Conservation (phyloP, 805 yeast species). For the Blastobotrys americana region DNA sequence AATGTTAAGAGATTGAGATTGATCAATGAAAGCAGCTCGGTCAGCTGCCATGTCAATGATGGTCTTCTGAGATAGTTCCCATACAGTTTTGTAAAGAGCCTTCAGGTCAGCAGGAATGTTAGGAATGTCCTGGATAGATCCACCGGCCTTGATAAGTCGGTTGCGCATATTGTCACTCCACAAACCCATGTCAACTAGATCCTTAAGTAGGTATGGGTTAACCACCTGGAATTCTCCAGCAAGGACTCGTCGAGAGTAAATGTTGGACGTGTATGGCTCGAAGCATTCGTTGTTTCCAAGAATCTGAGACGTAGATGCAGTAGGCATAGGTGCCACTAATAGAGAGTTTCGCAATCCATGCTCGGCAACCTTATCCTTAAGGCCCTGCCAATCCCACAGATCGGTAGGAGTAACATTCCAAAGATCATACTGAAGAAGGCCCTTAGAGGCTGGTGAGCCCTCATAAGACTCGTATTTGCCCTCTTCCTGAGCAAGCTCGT, state of each 20-base stretch:
- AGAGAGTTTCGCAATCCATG: conserved; percentile 83
- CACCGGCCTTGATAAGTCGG: conserved; percentile 65
- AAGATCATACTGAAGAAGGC: conserved; percentile 76
- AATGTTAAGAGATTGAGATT: conserved; percentile 88
- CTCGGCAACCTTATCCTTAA: conserved; percentile 51
- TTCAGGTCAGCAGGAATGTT: conserved; percentile 70
- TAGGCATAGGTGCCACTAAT: conserved; percentile 84
- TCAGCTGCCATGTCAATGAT: conserved; percentile 84
- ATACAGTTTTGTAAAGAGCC: conserved; percentile 81
- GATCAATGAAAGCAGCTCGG: conserved; percentile 67
- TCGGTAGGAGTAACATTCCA: conserved; percentile 78
- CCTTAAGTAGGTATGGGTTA: conserved; percentile 76
- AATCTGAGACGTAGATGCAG: conserved; percentile 95
- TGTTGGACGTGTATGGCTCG: conserved; percentile 91
- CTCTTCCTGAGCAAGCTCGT: conserved; percentile 61
- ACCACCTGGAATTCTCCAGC: conserved; percentile 94
- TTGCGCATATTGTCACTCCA: conserved; percentile 81
- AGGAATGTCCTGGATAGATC: conserved; percentile 75
- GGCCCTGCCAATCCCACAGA: conserved; percentile 77
- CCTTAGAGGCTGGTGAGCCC: conserved; percentile 89
- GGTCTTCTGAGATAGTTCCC: conserved; percentile 88
- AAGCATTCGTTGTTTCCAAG: conserved; percentile 92
- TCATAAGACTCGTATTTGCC: conserved; percentile 69
- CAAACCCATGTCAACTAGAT: conserved; percentile 69
- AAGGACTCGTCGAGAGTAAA: conserved; percentile 81